Base-by-base conservation (phyloP, 225 moss, liverwort and hornwort genomes). In the Takakia lepidozioides region DNA sequence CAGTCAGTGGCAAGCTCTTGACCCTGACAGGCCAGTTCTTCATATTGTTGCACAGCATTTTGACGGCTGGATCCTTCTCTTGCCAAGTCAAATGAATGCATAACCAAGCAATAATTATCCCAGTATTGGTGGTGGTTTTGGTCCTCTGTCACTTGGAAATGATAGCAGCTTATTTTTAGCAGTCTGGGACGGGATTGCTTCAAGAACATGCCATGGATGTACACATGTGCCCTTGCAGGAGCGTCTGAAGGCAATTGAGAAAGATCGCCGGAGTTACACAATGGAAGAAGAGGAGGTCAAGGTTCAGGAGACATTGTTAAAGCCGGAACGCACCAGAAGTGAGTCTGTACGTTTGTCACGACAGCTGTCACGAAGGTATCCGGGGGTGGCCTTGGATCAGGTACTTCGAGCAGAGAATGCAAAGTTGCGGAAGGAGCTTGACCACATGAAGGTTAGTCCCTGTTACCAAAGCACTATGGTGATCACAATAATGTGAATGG, bases 341-440 rank as follows among this genome's bases (percentile, higher is more conserved):
- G 93, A 95, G 49, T 79, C 93, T 1, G 69, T 75, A 9, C 76
- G 79, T 23, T 49, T 89, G 35, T 88, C 89, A 18, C 69, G 51
- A 36, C 84, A 86, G 10, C 59, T 95, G 21, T 95, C 93, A 1
- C 52, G 82, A 41, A 86, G 86, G 48, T 95, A 95, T 48, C 93
- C 93, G 8, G 93, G 93, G 3, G 13, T 74, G 36, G 58, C 89
- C 9, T 57, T 95, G 52, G 80, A 89, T 40, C 60, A 57, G 22
- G 86, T 80, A 30, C 54, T 95, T 54, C 72, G 74, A 5, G 79
- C 84, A 60, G 93, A 95, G 48, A 95, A 95, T 63, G 60, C 62
- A 40, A 95, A 95, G 60, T 68, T 95, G 27, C 82, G 86, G 21
- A 58, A 38, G 21, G 93, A 95, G 70, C 86, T 95, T 30, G 70